Base-by-base conservation (phyloP, 116 monocot species). In the Papilionanthe hybrid region DNA sequence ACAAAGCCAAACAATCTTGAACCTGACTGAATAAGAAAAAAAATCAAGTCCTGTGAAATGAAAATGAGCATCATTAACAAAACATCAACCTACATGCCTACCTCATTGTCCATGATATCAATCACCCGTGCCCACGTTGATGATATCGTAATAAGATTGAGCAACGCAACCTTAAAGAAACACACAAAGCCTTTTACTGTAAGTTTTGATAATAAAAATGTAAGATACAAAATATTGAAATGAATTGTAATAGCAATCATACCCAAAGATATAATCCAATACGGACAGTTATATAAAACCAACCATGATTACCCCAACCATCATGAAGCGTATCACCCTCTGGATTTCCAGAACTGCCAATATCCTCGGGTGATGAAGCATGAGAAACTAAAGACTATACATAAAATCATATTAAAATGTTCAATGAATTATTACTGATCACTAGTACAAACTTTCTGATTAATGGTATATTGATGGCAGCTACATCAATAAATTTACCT, bases 41-140 rank as follows among this genome's bases (percentile, higher is more conserved):
- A 65, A 75, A 83, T 84, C 30, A 85, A 58, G 76, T 56, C 32
- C 53, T 37, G 77, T 58, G 13, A 71, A 41, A 71, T 32, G n/a
- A 25, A 67, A 67, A 20, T 20, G 17, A 19, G 17, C 75, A 75
- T 76, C 47, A 25, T 18, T 20, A 11, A 42, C 74, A 44, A 55
- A 57, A 75, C 29, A 10, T 67, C 55, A 20, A 67, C 28, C 57
- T 37, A 47, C 50, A 81, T 65, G 41, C 65, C 53, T 84, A 97
- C 96, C 96, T 97, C 96, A 85, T 79, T 92, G 79, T 91, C 92
- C 96, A 97, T 97, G 10, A 97, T 88, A 89, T 97, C 96, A 86
- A 97, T 97, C 58, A 97, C 87, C 49, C 96, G 84, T 71, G 96
- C 96, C 96, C 96, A 97, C 37, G 96, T 97, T 78, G 94, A 97